These are phyloP conservation scores for Phyllachora maydis DNA, from an alignment of 2,329 filamentous ascomycete species.

Conservation along the genomic window DNA sequence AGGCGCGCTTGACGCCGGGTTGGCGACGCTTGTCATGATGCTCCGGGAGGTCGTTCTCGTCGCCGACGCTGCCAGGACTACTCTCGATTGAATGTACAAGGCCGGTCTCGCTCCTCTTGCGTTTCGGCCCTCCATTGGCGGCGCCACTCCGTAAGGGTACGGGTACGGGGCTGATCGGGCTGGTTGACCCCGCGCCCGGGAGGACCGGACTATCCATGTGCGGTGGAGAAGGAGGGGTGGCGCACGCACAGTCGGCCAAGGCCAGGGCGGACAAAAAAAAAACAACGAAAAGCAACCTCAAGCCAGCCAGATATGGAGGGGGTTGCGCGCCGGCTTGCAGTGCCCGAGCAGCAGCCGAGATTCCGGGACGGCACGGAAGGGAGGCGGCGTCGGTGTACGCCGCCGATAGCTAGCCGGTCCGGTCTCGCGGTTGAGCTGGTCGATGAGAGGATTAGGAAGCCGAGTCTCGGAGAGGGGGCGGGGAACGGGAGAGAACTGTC, in stretches of 20 bases:
- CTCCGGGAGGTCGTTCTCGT: constrained; percentile 28
- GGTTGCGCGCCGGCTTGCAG: too few relatives aligned
- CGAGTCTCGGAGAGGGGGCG: too few relatives aligned
- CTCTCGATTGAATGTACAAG: constrained; percentile 32
- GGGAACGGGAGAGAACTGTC: too few relatives aligned
- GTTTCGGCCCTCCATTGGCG: constrained; percentile 25
- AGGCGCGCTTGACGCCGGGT: constrained; percentile 52
- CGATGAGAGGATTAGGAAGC: constrained; percentile 8
- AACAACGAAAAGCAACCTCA: too few relatives aligned
- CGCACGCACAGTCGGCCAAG: constrained; percentile 1
- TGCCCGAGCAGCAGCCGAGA: too few relatives aligned
- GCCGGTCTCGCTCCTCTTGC: constrained; percentile 32
- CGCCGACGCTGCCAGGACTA: constrained; percentile 36
- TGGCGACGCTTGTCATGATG: constrained; percentile 29
- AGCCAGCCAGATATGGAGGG: too few relatives aligned
- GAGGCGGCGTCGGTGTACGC: constrained; percentile 5
- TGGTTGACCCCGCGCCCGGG: constrained; percentile 14
- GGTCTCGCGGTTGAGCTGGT: constrained; percentile 9
- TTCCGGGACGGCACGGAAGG: constrained; percentile 6
- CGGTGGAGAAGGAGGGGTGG: constrained; percentile 1
- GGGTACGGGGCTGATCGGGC: constrained; percentile 33
- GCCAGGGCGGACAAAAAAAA: constrained; percentile 1
- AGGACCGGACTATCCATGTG: constrained; percentile 16
- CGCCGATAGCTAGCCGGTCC: constrained; percentile 8
- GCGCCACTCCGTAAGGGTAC: constrained; percentile 21